Evolutionary conservation across 352 stramenopile genomes (phyloP).

Genomic region (Phytophthora chlamydospora): DNA sequence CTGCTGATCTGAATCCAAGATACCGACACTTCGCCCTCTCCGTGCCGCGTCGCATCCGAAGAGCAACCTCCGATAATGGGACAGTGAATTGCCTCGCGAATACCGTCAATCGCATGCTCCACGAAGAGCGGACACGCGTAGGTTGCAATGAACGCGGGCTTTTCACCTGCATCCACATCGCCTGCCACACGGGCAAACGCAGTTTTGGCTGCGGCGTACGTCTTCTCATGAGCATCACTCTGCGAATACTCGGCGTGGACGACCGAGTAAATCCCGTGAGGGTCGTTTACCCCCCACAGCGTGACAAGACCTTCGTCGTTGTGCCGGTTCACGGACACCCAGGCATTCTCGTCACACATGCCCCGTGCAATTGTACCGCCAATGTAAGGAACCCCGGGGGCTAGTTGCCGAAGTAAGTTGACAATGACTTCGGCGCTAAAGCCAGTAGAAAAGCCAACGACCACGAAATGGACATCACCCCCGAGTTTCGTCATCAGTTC

Average conservation of each 20-base stretch:
- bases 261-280: constrained; percentile 81
- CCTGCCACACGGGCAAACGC: constrained; percentile 56
- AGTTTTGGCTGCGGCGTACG: constrained; percentile 73
- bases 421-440: constrained; percentile 82
- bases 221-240: constrained; percentile 78
- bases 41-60: constrained; percentile 75
- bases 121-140: constrained; percentile 87
- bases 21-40: constrained; percentile 67
- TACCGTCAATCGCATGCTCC: constrained; percentile 82
- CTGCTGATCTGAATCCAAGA: constrained; percentile 91
- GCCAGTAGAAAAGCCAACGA: constrained; percentile 85
- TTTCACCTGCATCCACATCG: constrained; percentile 70
- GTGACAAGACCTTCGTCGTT: constrained; percentile 84
- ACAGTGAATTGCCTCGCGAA: constrained; percentile 78
- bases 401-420: constrained; percentile 72
- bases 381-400: constrained; percentile 84
- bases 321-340: constrained; percentile 88
- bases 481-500: constrained; percentile 82
- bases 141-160: constrained; percentile 78
- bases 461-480: constrained; percentile 83
- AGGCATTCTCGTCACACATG: constrained; percentile 89
- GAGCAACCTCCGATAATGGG: constrained; percentile 87
- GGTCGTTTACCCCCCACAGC: constrained; percentile 88
- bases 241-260: constrained; percentile 84
- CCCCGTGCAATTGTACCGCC: constrained; percentile 83